Evolutionary conservation across 2,329 filamentous ascomycete genomes (phyloP).

Genomic region (Lecanoromycetidae sp.): DNA sequence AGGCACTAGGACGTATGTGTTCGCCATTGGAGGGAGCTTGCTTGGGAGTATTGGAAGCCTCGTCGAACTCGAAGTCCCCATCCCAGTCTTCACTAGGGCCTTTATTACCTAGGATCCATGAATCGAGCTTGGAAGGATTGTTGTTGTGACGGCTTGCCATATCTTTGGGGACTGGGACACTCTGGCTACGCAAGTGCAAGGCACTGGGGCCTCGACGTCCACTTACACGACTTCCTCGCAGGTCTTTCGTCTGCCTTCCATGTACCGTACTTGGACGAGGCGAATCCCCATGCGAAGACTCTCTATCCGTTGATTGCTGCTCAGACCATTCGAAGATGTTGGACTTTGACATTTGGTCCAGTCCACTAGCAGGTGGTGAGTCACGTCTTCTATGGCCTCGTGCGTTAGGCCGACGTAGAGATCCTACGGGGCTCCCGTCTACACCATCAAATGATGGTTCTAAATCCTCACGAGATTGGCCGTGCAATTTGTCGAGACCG

Average conservation of each 20-base stretch:
- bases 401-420: background rate
- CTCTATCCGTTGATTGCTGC: slow-evolving; percentile 42
- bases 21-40: slow-evolving; percentile 4
- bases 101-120: slow-evolving; percentile 55
- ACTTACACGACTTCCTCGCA: slow-evolving; percentile 43
- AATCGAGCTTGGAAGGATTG: slow-evolving; percentile 49
- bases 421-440: background rate
- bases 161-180: slow-evolving; percentile 46
- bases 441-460: background rate
- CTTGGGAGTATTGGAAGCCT: slow-evolving; percentile 19
- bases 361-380: slow-evolving; percentile 5
- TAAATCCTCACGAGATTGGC: background rate
- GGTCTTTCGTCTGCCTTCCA: slow-evolving; percentile 47
- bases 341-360: slow-evolving; percentile 27
- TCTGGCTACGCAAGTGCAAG: slow-evolving; percentile 53
- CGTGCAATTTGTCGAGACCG: background rate
- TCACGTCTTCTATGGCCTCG: background rate
- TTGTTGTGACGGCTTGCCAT: slow-evolving; percentile 36
- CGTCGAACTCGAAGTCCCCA: slow-evolving; percentile 48
- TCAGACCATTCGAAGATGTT: slow-evolving; percentile 56
- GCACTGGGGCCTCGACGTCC: slow-evolving; percentile 47
- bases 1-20: slow-evolving; percentile 9
- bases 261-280: slow-evolving; percentile 49
- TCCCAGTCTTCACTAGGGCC: slow-evolving; percentile 58
- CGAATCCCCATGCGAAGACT: slow-evolving; percentile 21